Evolutionary conservation across 176 grass and related monocot genomes (phyloP).

Genomic region (Urochloa ruziziensis): DNA sequence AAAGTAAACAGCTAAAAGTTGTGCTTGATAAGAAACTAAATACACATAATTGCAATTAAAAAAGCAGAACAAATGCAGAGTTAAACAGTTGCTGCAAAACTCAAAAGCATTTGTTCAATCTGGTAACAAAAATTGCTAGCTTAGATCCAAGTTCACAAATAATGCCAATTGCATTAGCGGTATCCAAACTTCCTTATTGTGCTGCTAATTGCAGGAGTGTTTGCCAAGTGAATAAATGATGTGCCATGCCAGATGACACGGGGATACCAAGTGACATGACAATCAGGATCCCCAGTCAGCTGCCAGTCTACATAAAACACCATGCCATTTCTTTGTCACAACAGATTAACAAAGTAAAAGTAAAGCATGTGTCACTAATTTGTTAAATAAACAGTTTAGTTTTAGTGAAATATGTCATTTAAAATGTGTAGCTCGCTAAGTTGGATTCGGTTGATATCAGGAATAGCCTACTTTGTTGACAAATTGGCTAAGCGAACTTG

Average conservation of each 20-base stretch:
- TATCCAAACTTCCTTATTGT: not conserved
- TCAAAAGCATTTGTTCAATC: not conserved
- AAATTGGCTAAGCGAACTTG: not conserved
- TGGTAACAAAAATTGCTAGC: not conserved
- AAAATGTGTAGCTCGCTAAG: not conserved
- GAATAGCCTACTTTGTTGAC: not conserved
- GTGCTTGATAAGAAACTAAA: not conserved
- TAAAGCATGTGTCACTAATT: not conserved
- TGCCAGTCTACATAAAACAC: not conserved
- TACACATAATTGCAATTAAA: not conserved
- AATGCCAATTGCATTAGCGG: not conserved
- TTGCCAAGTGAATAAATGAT: not conserved
- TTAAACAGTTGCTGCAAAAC: not conserved
- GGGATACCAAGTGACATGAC: not conserved
- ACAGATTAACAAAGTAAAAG: not conserved
- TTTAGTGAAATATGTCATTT: not conserved
- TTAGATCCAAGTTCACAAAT: conserved; percentile 3
- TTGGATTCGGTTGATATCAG: not conserved
- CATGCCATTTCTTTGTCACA: not conserved
- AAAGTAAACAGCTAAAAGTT: not conserved
- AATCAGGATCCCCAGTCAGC: not conserved
- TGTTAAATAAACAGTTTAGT: not conserved
- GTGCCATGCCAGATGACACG: not conserved
- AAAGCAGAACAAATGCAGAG: not conserved
- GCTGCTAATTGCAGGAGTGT: not conserved